Base-by-base conservation (phyloP, 331 rosid genomes). In the Saraca asoca region DNA sequence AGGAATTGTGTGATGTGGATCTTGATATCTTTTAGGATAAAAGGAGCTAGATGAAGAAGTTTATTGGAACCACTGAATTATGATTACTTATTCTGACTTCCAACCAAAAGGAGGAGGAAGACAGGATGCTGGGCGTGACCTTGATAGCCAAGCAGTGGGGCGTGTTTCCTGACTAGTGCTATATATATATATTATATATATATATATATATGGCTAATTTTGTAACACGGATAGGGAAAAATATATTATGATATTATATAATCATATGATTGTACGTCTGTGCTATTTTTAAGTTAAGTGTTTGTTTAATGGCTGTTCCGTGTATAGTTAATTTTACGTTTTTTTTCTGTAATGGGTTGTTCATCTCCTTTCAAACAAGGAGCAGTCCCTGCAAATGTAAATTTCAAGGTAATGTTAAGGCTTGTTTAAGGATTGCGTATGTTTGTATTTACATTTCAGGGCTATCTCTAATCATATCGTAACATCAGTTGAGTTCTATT, bases 191-290 rank as follows among this genome's bases (percentile, higher is more conserved):
- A 5, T 56, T n/a, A n/a, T n/a, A n/a, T 5, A 24, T 42, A 50
- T 52, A 37, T 34, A 35, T 66, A 5, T 56, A 45, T 74, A 71
- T 82, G 75, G 79, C 90, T 88, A 86, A 85, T 85, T 80, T 73
- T 78, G 80, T 79, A 81, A 77, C 80, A 74, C 73, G 77, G 84
- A 77, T 80, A 78, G 80, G 70, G 79, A 77, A 79, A 80, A 71
- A 24, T 80, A 70, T 80, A 82, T 60, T 77, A 83, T 73, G 80
- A 72, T 75, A 71, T 71, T 75, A 77, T 78, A 76, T 77, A 77
- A 82, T 70, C 83, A 81, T 72, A 79, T 78, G 75, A 75, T 72
- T 66, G 75, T 74, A 56, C 72, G 60, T 81, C 54, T 80, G 72
- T 62, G 51, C 69, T 81, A 75, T 80, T 65, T 63, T 56, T 69